These are phyloP conservation scores for Cyberlindnera galapagoensis DNA, from an alignment of 805 yeast genomes.

Conservation along the genomic window DNA sequence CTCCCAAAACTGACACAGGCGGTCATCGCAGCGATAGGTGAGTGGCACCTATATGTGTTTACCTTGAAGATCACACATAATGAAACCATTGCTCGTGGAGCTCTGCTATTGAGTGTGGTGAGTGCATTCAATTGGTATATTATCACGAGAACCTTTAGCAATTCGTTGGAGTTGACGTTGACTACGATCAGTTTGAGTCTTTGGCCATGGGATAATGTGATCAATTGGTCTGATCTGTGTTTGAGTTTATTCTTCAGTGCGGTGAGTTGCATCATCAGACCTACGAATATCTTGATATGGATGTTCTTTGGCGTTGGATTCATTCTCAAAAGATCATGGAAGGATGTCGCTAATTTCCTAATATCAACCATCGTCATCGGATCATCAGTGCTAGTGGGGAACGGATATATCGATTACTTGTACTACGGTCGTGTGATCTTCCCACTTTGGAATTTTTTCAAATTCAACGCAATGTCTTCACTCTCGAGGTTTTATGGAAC, in stretches of 20 bases:
- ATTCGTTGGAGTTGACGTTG: slow-evolving; percentile 69
- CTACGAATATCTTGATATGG: slow-evolving; percentile 84
- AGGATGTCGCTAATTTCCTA: slow-evolving; percentile 6
- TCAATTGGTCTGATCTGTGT: slow-evolving; percentile 20
- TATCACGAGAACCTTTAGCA: slow-evolving; percentile 78
- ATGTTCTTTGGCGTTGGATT: slow-evolving; percentile 41
- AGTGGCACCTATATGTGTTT: slow-evolving; percentile 48
- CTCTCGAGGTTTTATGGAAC: slow-evolving; percentile 79
- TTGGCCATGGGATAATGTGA: slow-evolving; percentile 57
- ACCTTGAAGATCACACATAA: slow-evolving; percentile 30
- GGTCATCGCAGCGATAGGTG: slow-evolving; percentile 64
- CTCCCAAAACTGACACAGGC: slow-evolving; percentile 70
- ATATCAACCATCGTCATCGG: slow-evolving; percentile 19
- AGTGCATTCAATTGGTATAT: slow-evolving; percentile 82
- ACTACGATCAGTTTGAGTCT: slow-evolving; percentile 58
- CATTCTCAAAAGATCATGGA: slow-evolving; percentile 6
- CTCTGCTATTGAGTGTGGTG: slow-evolving; percentile 44
- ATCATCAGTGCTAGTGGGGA: slow-evolving; percentile 29
- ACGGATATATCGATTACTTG: slow-evolving; percentile 43
- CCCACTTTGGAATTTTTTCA: slow-evolving; percentile 64
- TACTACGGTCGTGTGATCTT: slow-evolving; percentile 53
- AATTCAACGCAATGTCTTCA: slow-evolving; percentile 70
- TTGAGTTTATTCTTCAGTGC: slow-evolving; percentile 47
- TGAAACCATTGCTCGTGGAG: slow-evolving; percentile 31
- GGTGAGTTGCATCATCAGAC: slow-evolving; percentile 66